Evolutionary conservation across 805 yeast genomes (phyloP), one percentile per base, ranked within the genome.

Genomic region (Candida succiphila): DNA sequence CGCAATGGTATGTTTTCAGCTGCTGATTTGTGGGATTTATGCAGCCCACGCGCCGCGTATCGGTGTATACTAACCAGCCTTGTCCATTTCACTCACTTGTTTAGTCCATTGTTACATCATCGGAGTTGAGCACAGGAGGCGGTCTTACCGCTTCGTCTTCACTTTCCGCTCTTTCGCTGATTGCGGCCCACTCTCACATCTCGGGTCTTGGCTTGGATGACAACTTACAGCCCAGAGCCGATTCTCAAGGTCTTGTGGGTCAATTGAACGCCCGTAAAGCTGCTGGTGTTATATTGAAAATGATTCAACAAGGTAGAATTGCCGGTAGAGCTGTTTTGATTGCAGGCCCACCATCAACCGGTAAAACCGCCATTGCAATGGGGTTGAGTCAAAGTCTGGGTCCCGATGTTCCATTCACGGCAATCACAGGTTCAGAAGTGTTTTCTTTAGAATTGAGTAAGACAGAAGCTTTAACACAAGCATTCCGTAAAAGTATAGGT

Each of bases 301-400:
- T 92, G 86, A 86, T 92, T 39, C 87, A 85, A 53, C 87, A 83
- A 23, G 95, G 96, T 33, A 77, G 84, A 44, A 89, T 92, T 59
- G 96, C 97, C 17, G 99, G 99, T 19, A 75, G 96, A 45, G 96
- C 97, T 2, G 92, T 88, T 16, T 62, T 92, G 41, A 69, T 92
- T 39, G 97, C 98, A 0, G 99, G 99, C 27, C 97, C 97, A 9
- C 98, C 98, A 20, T 85, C 95, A 12, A 92, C 98, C 0, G 99
- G 99, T 59, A 92, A 92, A 58, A 92, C 99, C 3, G 99, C 99
- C 25, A 74, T 92, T 48, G 98, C 99, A 12, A 82, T 87, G 81
- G 98, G 96, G 14, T 67, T 82, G 27, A 70, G 87, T 3, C 88
- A 81, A 52, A 77, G 74, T 33, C 63, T 82, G 45, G 79, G 79